phyloP scores from a whole-genome alignment of 257 asterid genomes.

The Petrea volubilis region DNA sequence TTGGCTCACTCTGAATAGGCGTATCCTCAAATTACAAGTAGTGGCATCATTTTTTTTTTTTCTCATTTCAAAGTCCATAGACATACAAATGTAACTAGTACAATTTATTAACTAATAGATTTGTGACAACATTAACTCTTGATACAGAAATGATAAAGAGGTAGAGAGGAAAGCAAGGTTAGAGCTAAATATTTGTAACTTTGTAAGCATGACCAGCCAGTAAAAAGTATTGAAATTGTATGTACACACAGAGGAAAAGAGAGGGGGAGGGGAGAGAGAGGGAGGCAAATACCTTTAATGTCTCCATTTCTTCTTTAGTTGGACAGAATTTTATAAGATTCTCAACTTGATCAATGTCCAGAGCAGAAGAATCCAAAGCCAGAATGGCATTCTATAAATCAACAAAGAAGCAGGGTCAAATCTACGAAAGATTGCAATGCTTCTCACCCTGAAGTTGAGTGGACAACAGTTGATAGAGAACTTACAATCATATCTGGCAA shows the following conservation, averaged over 20 bases:
- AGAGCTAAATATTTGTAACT: neutral
- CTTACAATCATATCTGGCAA: constrained; percentile 96
- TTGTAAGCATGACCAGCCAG: constrained; percentile 11
- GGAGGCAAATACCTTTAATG: constrained; percentile 60
- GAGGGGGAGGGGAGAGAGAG: neutral
- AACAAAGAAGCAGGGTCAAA: constrained; percentile 22
- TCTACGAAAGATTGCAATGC: neutral
- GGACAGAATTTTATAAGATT: constrained; percentile 97
- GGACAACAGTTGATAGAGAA: constrained; percentile 23
- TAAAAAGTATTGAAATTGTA: neutral
- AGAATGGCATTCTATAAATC: constrained; percentile 70
- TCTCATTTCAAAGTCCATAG: constrained; percentile 5
- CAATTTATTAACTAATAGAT: neutral
- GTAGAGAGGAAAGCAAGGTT: constrained; percentile 9
- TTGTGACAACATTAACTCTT: neutral
- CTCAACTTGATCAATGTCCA: constrained; percentile 99
- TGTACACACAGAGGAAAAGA: neutral
- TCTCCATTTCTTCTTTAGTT: constrained; percentile 98
- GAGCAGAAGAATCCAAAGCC: constrained; percentile 84
- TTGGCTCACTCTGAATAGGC: neutral
- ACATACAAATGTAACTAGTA: neutral
- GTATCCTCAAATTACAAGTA: neutral
- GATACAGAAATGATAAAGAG: neutral
- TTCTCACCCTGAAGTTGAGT: constrained; percentile 6
- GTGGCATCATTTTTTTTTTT: constrained; percentile 2